phyloP scores from a whole-genome alignment of 768 basidiomycete species.

The Tylopilus intermedius region DNA sequence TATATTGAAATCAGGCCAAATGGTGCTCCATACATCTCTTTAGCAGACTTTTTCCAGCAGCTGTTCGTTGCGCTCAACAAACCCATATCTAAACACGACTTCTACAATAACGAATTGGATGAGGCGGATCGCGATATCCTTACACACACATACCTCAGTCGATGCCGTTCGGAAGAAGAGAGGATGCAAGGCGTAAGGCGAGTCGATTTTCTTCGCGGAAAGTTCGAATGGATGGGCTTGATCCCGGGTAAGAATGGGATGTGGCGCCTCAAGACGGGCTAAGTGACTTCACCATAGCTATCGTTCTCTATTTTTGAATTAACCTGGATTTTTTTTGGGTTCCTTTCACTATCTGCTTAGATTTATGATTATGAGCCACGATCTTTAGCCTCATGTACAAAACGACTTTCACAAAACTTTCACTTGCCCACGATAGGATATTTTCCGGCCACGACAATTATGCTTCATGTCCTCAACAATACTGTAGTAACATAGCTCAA shows the following conservation, averaged over 20 bases:
- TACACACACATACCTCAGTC: slow-evolving; percentile 38
- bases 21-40: slow-evolving; percentile 49
- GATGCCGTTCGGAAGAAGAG: slow-evolving; percentile 37
- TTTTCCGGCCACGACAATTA: not conserved
- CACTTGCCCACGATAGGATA: not conserved
- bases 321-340: slow-evolving; percentile 2
- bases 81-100: slow-evolving; percentile 51
- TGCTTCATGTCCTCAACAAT: not conserved
- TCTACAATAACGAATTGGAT: slow-evolving; percentile 53
- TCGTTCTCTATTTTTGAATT: not conserved
- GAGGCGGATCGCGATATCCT: slow-evolving; percentile 42
- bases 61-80: slow-evolving; percentile 40
- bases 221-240: slow-evolving; percentile 51
- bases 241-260: slow-evolving; percentile 49
- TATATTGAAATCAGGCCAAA: slow-evolving; percentile 52
- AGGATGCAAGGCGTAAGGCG: slow-evolving; percentile 44
- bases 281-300: slow-evolving; percentile 8
- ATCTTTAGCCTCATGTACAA: not conserved
- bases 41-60: slow-evolving; percentile 50
- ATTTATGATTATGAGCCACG: not conserved
- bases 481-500: not conserved
- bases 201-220: slow-evolving; percentile 58
- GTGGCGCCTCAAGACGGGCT: slow-evolving; percentile 59
- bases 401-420: not conserved
- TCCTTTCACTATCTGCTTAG: not conserved